Base-by-base conservation (phyloP, 2,329 filamentous ascomycete genomes). In the Lasiodiplodia sp. region DNA sequence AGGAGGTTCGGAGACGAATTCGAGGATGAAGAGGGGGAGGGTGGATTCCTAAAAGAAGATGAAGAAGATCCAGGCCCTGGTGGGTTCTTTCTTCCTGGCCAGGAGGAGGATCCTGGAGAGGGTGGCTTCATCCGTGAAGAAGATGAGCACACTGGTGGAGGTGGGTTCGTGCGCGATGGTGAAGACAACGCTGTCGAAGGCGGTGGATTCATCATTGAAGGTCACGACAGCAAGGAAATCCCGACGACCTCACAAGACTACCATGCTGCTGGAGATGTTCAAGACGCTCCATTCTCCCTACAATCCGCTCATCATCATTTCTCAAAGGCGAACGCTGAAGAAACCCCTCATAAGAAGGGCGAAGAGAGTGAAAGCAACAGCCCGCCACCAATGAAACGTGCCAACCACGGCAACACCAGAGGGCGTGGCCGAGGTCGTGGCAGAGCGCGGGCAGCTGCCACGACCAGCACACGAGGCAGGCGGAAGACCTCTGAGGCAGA, bases 41-140 rank as follows among this genome's bases (percentile, higher is more conserved):
- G 82, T 12, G 82, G 82, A 56, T 81, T 84, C 57, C 60, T 78
- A 16, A 77, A 77, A 31, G 81, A 80, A 1, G 74, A 75, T 14
- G 58, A 37, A 21, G 47, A 53, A 7, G 51, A 38, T 65, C 60
- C 14, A 7, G 68, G 53, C 2, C 66, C 62, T 18, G 72, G 71
- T 1, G 74, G 74, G 0, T 75, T 72, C 52, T 10, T 72, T 12
- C 40, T 3, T 21, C 47, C 47, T 4, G 60, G 60, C 18, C 40
- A 63, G 10, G 74, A 76, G 18, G 58, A 53, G 21, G 51, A 25
- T 58, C 55, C 18, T 37, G 53, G 28, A 3, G 68, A 65, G 16
- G 72, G 71, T 0, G 74, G 74, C 0, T 75, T 72, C 49, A 6
- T 72, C 11, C 49, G 21, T 7, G 67, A 47, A 16, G 67, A 23